Evolutionary conservation across 345 rosid species (phyloP), one percentile per base, ranked within the genome.

Genomic region (Populus simonii): DNA sequence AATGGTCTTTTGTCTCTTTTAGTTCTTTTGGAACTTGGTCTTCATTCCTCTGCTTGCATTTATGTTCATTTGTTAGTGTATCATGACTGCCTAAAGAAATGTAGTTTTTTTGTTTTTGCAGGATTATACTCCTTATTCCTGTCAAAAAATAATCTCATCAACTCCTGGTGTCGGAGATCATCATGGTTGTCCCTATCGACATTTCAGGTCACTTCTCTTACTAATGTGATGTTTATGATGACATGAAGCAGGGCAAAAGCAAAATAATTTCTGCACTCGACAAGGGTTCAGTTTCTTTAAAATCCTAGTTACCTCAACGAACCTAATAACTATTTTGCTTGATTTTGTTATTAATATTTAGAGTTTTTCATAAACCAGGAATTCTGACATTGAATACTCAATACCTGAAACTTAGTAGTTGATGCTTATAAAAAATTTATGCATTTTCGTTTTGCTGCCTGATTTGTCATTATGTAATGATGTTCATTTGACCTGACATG

Each of bases 111-210:
- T 38, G 20, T 63, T 70, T 9, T 78, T 86, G 82, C 92, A 93
- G 99, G 99, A 96, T 85, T 93, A 93, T 82, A 92, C 96, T 51
- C 98, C 99, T 80, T 93, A 88, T 88, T 90, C 96, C 77, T 96
- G 98, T 87, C 96, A 90, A 80, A 96, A 91, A 80, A 84, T 90
- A 74, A 93, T 93, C 71, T 87, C 90, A 39, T 87, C 84, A 65
- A 90, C 92, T 73, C 98, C 98, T 82, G 90, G 94, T 17, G 88
- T 82, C 51, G 98, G 99, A 29, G 97, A 93, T 82, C 93, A 96
- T 82, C 97, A 92, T 73, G 97, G 99, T 71, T 96, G 98, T 74
- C 99, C 99, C 47, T 96, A 88, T 81, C 89, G 97, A 76, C 96
- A 93, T 87, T 93, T 96, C 86, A 93, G 99, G 98, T 93, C 62